phyloP scores from a whole-genome alignment of 192 early-diverging fungal genomes.

The Backusella australiensis region DNA sequence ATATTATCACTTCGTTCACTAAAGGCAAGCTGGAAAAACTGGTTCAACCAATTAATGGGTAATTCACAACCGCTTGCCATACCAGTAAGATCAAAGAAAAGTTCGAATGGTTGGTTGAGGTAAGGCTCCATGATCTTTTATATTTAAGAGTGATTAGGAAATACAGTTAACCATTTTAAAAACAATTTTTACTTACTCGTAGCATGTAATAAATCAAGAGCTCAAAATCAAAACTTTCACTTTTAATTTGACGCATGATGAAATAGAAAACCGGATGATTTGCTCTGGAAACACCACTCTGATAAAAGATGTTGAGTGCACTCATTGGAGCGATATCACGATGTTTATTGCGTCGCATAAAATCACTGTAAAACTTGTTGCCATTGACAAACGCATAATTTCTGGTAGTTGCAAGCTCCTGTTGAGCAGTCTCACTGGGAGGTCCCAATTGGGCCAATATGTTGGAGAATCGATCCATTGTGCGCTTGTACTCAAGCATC shows the following conservation, averaged over 20 bases:
- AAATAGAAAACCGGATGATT: slow-evolving; percentile 78
- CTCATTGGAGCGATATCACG: slow-evolving; percentile 58
- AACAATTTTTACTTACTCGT: slow-evolving; percentile 36
- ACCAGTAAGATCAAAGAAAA: slow-evolving; percentile 78
- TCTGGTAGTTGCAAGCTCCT: slow-evolving; percentile 30
- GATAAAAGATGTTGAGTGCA: slow-evolving; percentile 71
- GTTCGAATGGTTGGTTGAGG: slow-evolving; percentile 68
- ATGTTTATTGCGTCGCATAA: slow-evolving; percentile 63
- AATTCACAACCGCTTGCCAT: slow-evolving; percentile 76
- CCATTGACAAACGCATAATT: slow-evolving; percentile 25
- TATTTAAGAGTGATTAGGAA: not conserved
- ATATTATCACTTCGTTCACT: slow-evolving; percentile 58
- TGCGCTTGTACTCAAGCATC: slow-evolving; percentile 33
- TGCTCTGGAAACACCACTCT: slow-evolving; percentile 70
- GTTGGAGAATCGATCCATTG: slow-evolving; percentile 76
- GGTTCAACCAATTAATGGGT: slow-evolving; percentile 65
- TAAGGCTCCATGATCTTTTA: slow-evolving; percentile 57
- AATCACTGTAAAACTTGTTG: slow-evolving; percentile 52
- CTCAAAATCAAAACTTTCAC: slow-evolving; percentile 79
- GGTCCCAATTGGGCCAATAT: slow-evolving; percentile 85
- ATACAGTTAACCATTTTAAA: not conserved
- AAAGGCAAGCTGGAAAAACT: slow-evolving; percentile 68
- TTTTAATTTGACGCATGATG: slow-evolving; percentile 66
- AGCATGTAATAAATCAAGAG: slow-evolving; percentile 72
- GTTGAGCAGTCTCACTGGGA: slow-evolving; percentile 53